Base-by-base conservation (phyloP, 2,329 filamentous ascomycete genomes). In the Meredithiella fracta region DNA sequence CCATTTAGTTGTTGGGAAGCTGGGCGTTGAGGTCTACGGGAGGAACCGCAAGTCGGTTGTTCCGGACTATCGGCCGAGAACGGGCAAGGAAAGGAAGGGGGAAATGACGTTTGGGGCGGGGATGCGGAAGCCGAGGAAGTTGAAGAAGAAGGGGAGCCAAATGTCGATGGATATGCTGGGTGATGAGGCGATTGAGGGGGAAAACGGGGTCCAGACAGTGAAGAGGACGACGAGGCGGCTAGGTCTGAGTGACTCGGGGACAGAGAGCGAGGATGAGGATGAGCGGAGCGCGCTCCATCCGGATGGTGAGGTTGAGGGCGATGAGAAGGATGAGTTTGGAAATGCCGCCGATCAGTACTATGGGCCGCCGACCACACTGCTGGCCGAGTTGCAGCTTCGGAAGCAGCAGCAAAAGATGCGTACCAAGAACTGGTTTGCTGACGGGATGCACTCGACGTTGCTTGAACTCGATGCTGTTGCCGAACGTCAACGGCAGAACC, bases 391-490 rank as follows among this genome's bases (percentile, higher is more conserved):
- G 6, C 88, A 96, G 65, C 71, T 94, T 60, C 84, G 92, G 53
- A 97, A 98, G 66, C 82, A 86, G 59, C 86, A 95, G 62, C 83
- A 94, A 63, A 90, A 87, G 67, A 74, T 82, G 60, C 82, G 92
- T 37, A 92, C 83, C 29, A 66, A 67, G 57, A 78, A 82, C 22
- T 84, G 84, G 14, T 74, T 73, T 62, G 83, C 85, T 20, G 82
- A 84, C 55, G 90, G 88, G n/a, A 83, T 94, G 76, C 87, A 92
- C 61, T 86, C 86, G 14, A 98, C 92, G 0, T 74, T 98, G 3
- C 74, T 98, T 1, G 82, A 98, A 65, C 77, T 97, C 62, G 91
- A 98, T 64, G 85, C 88, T 0, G 87, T 96, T 26, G 86, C 87
- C 22, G 86, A 96, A 67, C 77, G 89, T 23, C 86, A 95, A 66